Evolutionary conservation across 345 rosid genomes (phyloP), one percentile per base, ranked within the genome.

Genomic region (Noccaea bulbosa): DNA sequence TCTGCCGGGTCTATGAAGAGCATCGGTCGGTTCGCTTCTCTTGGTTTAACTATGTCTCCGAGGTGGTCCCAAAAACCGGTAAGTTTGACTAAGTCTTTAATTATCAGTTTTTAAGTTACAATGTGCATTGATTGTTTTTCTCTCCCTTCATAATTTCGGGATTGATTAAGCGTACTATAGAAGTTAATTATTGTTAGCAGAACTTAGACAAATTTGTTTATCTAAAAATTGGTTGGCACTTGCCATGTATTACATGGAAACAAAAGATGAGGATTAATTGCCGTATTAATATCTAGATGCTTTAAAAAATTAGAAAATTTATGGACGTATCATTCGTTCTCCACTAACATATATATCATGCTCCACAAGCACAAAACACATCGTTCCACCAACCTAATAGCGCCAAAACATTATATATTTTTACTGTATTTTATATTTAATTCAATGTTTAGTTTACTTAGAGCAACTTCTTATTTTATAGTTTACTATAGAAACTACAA

Each of bases 41-140:
- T 80, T 11, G 48, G 77, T 10, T 76, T 81, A 50, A 51, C 84
- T 0, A 50, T 46, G 59, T 83, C 85, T 22, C 80, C 89, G 7
- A 82, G 68, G 34, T 57, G 79, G 77, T 58, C 75, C 7, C 27
- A 75, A 11, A 85, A 81, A 33, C 79, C 82, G 91, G 94, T 88
- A 76, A 5, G 75, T 40, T 62, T 38, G 76, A 70, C 76, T 1
- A 45, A 56, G 66, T 76, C 66, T 69, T 75, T 68, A 3, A 9
- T 5, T 33, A 27, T 34, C 32, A 35, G 22, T 44, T 10, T 10
- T 63, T 16, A 17, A 43, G 35, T 59, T 62, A 58, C 67, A 48
- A 15, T 63, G 59, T 69, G 54, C 74, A 70, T 65, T 64, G 53
- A 62, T 62, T 44, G 30, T 3, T 41, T 16, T 61, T 34, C 24